Conservation (phyloP, 2,329 filamentous ascomycete species). For the Aureobasidium pullulans region DNA sequence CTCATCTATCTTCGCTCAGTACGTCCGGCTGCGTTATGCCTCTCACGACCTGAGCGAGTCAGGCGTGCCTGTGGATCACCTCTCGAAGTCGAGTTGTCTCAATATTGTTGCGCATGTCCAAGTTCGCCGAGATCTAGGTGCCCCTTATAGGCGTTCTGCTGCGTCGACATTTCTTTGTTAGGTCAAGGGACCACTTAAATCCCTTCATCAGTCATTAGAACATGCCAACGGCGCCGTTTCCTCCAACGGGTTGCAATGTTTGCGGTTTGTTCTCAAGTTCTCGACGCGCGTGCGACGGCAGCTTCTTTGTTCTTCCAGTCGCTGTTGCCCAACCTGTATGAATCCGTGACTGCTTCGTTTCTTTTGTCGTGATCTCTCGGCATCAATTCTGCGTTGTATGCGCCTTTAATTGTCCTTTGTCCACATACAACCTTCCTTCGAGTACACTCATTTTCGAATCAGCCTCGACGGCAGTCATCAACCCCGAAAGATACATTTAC, state of each 20-base stretch:
- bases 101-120: neutral
- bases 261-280: neutral
- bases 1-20: too few species aligned
- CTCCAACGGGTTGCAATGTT: conserved; percentile 4
- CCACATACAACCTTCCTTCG: neutral
- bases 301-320: conserved; percentile 5
- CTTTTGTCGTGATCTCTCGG: neutral
- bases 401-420: neutral
- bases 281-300: neutral
- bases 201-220: neutral
- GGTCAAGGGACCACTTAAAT: conserved; percentile 2
- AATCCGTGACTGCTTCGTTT: neutral
- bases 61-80: neutral
- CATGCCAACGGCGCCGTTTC: neutral
- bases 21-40: too few species aligned
- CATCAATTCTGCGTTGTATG: neutral
- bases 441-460: neutral
- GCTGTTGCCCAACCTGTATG: neutral
- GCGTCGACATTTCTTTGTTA: neutral
- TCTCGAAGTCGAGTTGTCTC: neutral
- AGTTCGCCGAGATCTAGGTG: neutral
- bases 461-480: conserved; percentile 6
- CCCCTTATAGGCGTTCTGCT: neutral
- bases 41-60: neutral
- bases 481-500: neutral